phyloP scores from a whole-genome alignment of 345 rosid species.

The Zanthoxylum bungeanum region DNA sequence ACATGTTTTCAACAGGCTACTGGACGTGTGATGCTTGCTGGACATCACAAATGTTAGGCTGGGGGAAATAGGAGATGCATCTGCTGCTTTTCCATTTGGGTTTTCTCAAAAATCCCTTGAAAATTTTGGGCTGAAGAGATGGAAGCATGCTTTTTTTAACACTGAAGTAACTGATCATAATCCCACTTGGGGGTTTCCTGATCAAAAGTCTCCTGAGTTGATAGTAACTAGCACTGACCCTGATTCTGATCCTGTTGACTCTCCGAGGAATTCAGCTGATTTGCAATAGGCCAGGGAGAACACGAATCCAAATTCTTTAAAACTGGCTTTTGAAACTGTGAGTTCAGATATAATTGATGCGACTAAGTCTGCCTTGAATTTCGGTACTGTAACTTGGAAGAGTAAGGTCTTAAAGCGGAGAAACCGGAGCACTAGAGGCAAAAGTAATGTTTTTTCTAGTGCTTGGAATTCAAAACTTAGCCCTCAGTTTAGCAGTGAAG shows the following conservation, averaged over 20 bases:
- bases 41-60: too few relatives aligned
- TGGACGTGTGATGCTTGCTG: too few relatives aligned
- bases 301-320: constrained; percentile 36
- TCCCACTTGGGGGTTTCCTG: constrained; percentile 15
- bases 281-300: constrained; percentile 33
- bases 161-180: constrained; percentile 8
- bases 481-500: constrained; percentile 23
- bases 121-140: constrained; percentile 27
- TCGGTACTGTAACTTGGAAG: constrained; percentile 47
- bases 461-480: too few relatives aligned
- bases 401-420: constrained; percentile 47
- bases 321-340: too few relatives aligned
- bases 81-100: constrained; percentile 51
- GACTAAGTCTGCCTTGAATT: too few relatives aligned
- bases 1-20: too few relatives aligned
- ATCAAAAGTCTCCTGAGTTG: constrained; percentile 19
- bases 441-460: constrained; percentile 19
- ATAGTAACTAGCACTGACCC: constrained; percentile 14
- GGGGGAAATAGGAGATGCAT: too few relatives aligned
- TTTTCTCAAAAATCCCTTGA: constrained; percentile 27
- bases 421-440: constrained; percentile 25
- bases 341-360: too few relatives aligned
- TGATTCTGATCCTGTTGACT: too few relatives aligned
- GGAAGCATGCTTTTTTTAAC: constrained; percentile 25
- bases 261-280: constrained; percentile 24